These are phyloP conservation scores for Penicillium hesseltinei DNA, from an alignment of 2,329 filamentous ascomycete genomes.

Conservation along the genomic window DNA sequence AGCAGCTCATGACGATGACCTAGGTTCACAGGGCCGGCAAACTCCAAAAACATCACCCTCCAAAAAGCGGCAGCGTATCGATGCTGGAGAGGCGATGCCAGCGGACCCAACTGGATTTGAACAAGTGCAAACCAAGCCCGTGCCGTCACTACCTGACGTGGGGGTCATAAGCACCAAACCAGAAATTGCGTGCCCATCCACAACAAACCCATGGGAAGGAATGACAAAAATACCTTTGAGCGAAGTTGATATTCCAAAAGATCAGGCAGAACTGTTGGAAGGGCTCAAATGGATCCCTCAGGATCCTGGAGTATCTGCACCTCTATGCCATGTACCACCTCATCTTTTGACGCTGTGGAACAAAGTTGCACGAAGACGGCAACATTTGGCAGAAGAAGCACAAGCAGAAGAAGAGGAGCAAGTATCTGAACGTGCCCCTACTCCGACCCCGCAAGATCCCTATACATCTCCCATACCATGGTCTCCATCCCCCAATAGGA, in stretches of 20 bases:
- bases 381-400: conserved; percentile 2
- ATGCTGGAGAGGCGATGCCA: not conserved
- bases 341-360: conserved; percentile 40
- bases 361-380: conserved; percentile 19
- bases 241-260: conserved; percentile 48
- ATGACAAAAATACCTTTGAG: conserved; percentile 40
- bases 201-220: conserved; percentile 30
- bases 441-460: conserved; percentile 14
- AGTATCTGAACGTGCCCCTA: conserved; percentile 5
- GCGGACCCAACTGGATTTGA: not conserved
- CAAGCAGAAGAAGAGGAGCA: conserved; percentile 4
- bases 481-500: conserved; percentile 18
- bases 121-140: not conserved
- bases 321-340: conserved; percentile 37
- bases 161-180: not conserved
- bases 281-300: conserved; percentile 38
- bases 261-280: conserved; percentile 53
- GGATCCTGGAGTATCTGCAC: conserved; percentile 25
- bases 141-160: not conserved
- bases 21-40: not conserved
- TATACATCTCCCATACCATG: conserved; percentile 22
- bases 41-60: not conserved
- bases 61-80: conserved; percentile 18
- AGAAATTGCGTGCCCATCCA: not conserved
- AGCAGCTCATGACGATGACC: not conserved